phyloP scores from a whole-genome alignment of 495 filamentous ascomycete genomes.

The Lepraria neglecta region DNA sequence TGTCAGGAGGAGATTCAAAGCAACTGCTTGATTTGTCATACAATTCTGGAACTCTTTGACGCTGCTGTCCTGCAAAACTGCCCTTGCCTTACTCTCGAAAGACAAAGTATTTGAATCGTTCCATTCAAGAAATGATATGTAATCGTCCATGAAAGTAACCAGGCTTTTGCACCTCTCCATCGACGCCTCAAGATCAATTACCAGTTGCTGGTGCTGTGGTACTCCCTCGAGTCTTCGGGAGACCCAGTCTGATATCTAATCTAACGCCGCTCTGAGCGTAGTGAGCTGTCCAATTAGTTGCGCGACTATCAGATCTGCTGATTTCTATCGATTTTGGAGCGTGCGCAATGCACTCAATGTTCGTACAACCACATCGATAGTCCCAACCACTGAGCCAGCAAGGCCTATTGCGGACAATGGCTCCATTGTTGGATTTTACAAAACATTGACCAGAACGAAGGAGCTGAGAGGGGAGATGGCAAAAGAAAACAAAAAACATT shows the following conservation, averaged over 20 bases:
- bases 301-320: conserved; percentile 11
- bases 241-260: conserved; percentile 23
- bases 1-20: conserved; percentile 26
- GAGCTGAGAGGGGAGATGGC: too few species aligned
- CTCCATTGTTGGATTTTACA: conserved; percentile 13
- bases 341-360: conserved; percentile 16
- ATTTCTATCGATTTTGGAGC: conserved; percentile 14
- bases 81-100: conserved; percentile 17
- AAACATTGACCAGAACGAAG: too few species aligned
- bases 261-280: conserved; percentile 24
- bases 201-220: conserved; percentile 19
- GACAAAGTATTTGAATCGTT: conserved; percentile 1
- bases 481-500: too few species aligned
- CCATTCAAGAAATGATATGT: conserved; percentile 4
- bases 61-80: conserved; percentile 10
- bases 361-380: conserved; percentile 21
- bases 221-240: conserved; percentile 2
- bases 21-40: conserved; percentile 22
- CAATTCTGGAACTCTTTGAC: conserved; percentile 10
- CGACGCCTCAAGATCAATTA: conserved; percentile 20
- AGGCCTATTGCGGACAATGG: conserved; percentile 11
- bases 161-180: conserved; percentile 21
- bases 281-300: conserved; percentile 23
- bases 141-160: conserved; percentile 16
- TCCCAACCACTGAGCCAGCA: conserved; percentile 16